A percentile compares a stretch with the other conserved stretches of the same genome.
Evolutionary conservation across 202 grass and related monocot species (phyloP).

Genomic region (Musa balbisiana): DNA sequence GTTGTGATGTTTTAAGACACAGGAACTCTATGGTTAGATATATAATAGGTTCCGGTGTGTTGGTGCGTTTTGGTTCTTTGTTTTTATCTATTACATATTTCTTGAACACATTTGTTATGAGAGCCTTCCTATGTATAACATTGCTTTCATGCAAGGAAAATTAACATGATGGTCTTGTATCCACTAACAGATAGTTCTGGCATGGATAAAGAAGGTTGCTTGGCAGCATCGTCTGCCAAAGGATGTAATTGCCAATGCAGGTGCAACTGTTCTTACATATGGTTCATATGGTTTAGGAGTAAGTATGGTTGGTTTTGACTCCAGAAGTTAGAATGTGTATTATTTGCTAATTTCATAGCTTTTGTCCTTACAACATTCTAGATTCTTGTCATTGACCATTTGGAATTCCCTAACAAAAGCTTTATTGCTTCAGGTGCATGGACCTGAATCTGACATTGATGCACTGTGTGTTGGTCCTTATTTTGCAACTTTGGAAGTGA

Average conservation of each 20-base stretch:
- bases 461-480: conserved; percentile 52
- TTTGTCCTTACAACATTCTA: too few relatives aligned
- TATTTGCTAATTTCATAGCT: too few relatives aligned
- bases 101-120: background rate
- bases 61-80: background rate
- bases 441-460: conserved; percentile 66
- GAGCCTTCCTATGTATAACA: too few relatives aligned
- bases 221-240: conserved; percentile 27
- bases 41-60: background rate
- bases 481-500: conserved; percentile 41
- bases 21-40: background rate
- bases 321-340: background rate
- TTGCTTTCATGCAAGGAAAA: background rate
- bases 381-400: background rate
- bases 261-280: conserved; percentile 45
- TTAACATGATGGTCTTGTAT: background rate
- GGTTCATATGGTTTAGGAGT: conserved; percentile 69
- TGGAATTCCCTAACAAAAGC: background rate
- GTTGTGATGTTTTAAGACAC: background rate
- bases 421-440: conserved; percentile 41
- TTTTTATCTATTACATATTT: background rate
- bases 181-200: conserved; percentile 41
- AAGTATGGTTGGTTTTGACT: conserved; percentile 20
- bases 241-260: conserved; percentile 9
- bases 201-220: conserved; percentile 50